Evolutionary conservation across 768 basidiomycete species (phyloP).

Genomic region (Mycena chlorophos): DNA sequence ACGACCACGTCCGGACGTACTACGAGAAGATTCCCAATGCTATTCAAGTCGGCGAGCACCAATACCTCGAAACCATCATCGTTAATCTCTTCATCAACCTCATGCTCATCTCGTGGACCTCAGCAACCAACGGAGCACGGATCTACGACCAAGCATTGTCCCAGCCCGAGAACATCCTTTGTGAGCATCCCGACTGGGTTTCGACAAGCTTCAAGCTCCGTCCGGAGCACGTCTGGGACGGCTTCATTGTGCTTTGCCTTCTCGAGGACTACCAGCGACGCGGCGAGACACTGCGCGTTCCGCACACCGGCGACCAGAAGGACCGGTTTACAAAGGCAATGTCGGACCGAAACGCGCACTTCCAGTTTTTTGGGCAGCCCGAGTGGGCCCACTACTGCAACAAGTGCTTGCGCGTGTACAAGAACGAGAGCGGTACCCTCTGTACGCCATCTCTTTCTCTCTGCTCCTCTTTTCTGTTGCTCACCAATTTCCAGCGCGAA

Average conservation of each 20-base stretch:
- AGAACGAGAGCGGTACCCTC: constrained; percentile 4
- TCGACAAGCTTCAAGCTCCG: constrained; percentile 22
- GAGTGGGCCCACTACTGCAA: constrained; percentile 30
- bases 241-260: constrained; percentile 24
- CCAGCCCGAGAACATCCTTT: constrained; percentile 1
- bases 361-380: constrained; percentile 25
- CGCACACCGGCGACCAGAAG: constrained; percentile 24
- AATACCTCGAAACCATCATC: constrained; percentile 25
- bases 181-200: constrained; percentile 7
- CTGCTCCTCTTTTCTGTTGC: background rate
- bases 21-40: constrained; percentile 26
- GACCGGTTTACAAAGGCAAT: constrained; percentile 27
- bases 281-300: constrained; percentile 17
- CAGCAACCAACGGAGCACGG: too few species aligned
- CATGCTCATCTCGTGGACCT: constrained; percentile 28
- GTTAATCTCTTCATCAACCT: constrained; percentile 23
- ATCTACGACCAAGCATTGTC: constrained; percentile 24
- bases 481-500: constrained; percentile 11
- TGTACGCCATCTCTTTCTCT: background rate
- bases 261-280: constrained; percentile 22
- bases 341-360: constrained; percentile 22
- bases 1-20: constrained; percentile 21
- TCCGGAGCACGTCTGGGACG: constrained; percentile 25
- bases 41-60: constrained; percentile 32
- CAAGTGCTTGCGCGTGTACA: constrained; percentile 23